Percentiles rank a stretch among this genome's conserved stretches.
phyloP scores from a whole-genome alignment of 2,329 filamentous ascomycete species.

The Chaetomiaceae sp. region DNA sequence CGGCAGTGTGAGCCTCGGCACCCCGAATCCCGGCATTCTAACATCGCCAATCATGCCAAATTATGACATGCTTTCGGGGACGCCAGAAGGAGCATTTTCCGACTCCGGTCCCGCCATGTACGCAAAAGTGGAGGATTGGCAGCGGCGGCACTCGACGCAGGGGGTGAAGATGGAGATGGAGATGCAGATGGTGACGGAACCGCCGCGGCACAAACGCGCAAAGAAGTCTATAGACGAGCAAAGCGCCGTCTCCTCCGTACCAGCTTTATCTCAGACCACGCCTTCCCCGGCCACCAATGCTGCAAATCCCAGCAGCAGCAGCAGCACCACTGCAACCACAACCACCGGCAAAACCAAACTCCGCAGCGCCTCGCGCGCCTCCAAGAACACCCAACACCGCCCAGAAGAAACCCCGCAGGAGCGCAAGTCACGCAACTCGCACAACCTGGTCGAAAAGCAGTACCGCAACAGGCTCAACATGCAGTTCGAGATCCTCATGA shows the following conservation, averaged over 20 bases:
- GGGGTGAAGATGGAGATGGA: too few species aligned
- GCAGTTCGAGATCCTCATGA: too few species aligned
- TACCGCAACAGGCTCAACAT: too few species aligned
- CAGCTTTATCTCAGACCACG: neutral
- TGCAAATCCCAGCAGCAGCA: neutral
- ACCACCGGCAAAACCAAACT: slow-evolving; percentile 22
- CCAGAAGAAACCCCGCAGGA: too few species aligned
- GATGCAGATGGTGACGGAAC: neutral
- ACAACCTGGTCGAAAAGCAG: too few species aligned
- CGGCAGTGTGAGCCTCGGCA: slow-evolving; percentile 2
- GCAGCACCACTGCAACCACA: too few species aligned
- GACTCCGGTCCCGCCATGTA: neutral
- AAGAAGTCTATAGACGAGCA: slow-evolving; percentile 5
- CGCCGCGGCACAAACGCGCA: slow-evolving; percentile 2
- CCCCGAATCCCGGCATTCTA: neutral
- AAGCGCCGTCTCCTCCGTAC: neutral
- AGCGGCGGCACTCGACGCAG: neutral
- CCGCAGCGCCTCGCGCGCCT: slow-evolving; percentile 31
- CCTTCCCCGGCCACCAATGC: neutral
- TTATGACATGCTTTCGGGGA: neutral
- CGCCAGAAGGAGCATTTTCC: neutral
- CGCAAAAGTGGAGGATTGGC: neutral
- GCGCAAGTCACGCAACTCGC: too few species aligned
- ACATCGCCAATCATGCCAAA: slow-evolving; percentile 1
- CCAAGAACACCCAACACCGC: slow-evolving; percentile 29